These are phyloP conservation scores for Penicillium sclerotigenum DNA, from an alignment of 2,329 filamentous ascomycete genomes.

Conservation along the genomic window DNA sequence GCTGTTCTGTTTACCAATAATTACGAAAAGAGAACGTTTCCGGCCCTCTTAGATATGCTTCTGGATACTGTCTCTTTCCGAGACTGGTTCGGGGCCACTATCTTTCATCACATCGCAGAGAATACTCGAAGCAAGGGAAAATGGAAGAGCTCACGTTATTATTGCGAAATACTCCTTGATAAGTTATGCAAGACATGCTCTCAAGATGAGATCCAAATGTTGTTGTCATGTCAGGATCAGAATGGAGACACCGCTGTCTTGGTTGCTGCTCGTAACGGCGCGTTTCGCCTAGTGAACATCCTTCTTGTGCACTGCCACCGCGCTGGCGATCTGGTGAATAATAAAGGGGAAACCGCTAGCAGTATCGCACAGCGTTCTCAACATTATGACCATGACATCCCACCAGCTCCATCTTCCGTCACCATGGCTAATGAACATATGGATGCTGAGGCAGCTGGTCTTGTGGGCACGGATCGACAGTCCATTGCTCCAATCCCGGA, in stretches of 20 bases:
- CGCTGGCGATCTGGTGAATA: slow-evolving; percentile 76
- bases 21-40: slow-evolving; percentile 88
- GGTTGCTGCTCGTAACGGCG: slow-evolving; percentile 80
- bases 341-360: slow-evolving; percentile 77
- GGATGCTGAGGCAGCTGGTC: slow-evolving; percentile 26
- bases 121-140: slow-evolving; percentile 84
- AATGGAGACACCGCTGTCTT: slow-evolving; percentile 90
- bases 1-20: slow-evolving; percentile 96
- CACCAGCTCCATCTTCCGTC: slow-evolving; percentile 68
- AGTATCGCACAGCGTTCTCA: slow-evolving; percentile 75
- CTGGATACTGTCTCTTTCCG: slow-evolving; percentile 75
- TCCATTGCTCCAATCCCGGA: slow-evolving; percentile 37
- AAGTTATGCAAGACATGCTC: slow-evolving; percentile 76
- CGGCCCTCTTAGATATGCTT: slow-evolving; percentile 76
- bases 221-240: slow-evolving; percentile 79
- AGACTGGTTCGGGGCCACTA: slow-evolving; percentile 78
- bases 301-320: slow-evolving; percentile 71
- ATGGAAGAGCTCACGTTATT: slow-evolving; percentile 86
- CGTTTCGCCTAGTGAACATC: slow-evolving; percentile 68
- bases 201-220: slow-evolving; percentile 69
- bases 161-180: slow-evolving; percentile 86
- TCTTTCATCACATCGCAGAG: slow-evolving; percentile 90
- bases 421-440: slow-evolving; percentile 41
- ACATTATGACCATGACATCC: slow-evolving; percentile 61
- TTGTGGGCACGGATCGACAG: slow-evolving; percentile 31